Conservation (phyloP, 176 grass and related monocot genomes). For the Typha latifolia region DNA sequence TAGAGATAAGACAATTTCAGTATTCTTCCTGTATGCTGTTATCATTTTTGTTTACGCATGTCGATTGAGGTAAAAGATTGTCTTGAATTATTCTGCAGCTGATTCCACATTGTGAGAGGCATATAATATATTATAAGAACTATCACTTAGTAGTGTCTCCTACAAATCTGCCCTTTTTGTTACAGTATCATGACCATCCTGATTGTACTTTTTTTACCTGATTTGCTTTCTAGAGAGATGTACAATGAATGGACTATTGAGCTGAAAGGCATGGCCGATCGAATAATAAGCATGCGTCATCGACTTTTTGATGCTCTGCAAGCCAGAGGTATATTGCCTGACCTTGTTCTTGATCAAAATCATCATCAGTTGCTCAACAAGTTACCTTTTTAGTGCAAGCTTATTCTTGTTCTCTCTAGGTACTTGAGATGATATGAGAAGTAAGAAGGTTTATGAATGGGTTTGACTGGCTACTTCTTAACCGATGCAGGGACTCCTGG, state of each 20-base stretch:
- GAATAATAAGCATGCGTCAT: conserved; percentile 92
- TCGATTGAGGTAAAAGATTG: too few relatives aligned
- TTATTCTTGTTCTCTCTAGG: background rate
- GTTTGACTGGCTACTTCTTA: background rate
- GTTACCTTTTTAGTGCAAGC: background rate
- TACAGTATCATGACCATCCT: background rate
- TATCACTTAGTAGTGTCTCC: too few relatives aligned
- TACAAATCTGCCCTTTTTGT: too few relatives aligned
- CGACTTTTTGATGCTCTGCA: conserved; percentile 74
- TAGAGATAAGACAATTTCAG: too few relatives aligned
- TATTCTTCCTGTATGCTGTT: too few relatives aligned
- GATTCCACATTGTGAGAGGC: too few relatives aligned
- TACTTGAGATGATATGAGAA: too few relatives aligned
- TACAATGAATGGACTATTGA: conserved; percentile 89
- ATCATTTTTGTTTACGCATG: too few relatives aligned
- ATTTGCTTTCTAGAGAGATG: conserved; percentile 44
- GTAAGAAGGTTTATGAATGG: background rate
- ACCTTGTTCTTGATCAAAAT: background rate
- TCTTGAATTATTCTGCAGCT: too few relatives aligned
- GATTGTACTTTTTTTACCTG: conserved; percentile 6
- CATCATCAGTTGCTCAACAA: background rate
- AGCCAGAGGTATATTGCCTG: conserved; percentile 45
- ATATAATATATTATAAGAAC: too few relatives aligned
- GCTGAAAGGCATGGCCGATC: conserved; percentile 93
- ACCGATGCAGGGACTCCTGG: conserved; percentile 70